These are phyloP conservation scores for Bruguiera sexangula DNA, from an alignment of 345 rosid species.

Conservation along the genomic window DNA sequence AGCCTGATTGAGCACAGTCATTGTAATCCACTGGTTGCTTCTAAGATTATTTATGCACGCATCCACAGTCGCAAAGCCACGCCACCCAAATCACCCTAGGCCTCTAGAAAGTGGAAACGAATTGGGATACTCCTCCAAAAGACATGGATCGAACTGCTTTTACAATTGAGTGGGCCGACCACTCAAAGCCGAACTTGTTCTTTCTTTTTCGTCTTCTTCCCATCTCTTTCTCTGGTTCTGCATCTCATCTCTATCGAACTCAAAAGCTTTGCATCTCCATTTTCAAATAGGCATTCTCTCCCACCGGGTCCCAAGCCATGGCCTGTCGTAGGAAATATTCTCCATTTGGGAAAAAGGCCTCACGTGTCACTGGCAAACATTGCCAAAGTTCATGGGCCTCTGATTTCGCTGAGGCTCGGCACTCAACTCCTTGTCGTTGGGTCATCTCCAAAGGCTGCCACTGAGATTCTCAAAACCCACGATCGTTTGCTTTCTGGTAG, in stretches of 20 bases:
- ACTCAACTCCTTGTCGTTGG: conserved; percentile 16
- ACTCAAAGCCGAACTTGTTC: neutral
- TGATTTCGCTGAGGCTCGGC: conserved; percentile 14
- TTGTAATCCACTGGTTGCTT: too few species aligned
- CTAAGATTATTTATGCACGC: too few species aligned
- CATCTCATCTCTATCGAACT: neutral
- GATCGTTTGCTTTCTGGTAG: conserved; percentile 17
- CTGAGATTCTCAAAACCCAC: conserved; percentile 18
- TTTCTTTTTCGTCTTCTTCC: neutral
- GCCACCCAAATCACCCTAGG: too few species aligned
- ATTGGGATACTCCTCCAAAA: too few species aligned
- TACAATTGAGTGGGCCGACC: neutral
- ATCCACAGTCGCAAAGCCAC: too few species aligned
- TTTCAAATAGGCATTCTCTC: neutral
- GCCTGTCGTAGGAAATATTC: conserved; percentile 21
- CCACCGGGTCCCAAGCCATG: conserved; percentile 20
- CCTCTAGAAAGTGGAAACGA: too few species aligned
- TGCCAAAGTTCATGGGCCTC: conserved; percentile 19
- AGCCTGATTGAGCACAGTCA: too few species aligned
- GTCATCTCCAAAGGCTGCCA: conserved; percentile 10
- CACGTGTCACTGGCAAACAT: conserved; percentile 11
- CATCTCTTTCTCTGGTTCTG: neutral
- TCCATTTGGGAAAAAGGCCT: neutral
- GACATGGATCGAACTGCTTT: neutral
- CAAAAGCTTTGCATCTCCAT: neutral